Conservation (phyloP, 2,329 filamentous ascomycete genomes). For the Fusarium fujikuroi region DNA sequence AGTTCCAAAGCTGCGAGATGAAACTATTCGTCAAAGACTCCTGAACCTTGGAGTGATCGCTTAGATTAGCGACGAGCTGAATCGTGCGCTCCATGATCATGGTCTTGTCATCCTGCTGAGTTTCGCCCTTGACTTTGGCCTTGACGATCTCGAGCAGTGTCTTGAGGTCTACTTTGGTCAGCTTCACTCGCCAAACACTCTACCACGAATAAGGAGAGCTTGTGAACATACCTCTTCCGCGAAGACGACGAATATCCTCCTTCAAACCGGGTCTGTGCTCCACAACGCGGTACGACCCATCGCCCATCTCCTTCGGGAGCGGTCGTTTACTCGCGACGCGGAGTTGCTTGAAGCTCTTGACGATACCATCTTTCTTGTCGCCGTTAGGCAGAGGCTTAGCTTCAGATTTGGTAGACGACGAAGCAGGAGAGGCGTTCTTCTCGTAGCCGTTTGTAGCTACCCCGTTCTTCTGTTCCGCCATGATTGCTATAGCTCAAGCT, state of each 20-base stretch:
- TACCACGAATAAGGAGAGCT: too few species aligned
- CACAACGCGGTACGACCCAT: conserved; percentile 66
- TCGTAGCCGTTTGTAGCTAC: conserved; percentile 38
- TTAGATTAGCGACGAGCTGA: conserved; percentile 73
- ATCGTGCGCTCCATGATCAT: conserved; percentile 82
- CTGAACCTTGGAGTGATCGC: conserved; percentile 69
- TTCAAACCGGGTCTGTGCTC: conserved; percentile 55
- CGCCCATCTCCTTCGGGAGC: conserved; percentile 69
- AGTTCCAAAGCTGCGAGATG: conserved; percentile 76
- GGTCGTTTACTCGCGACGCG: conserved; percentile 66
- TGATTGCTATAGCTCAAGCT: conserved; percentile 10
- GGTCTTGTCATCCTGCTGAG: conserved; percentile 77
- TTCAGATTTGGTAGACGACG: not conserved
- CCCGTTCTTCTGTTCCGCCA: conserved; percentile 44
- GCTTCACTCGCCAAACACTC: not conserved
- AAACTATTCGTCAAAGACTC: conserved; percentile 73
- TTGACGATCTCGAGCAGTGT: conserved; percentile 71
- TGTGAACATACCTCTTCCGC: conserved; percentile 25
- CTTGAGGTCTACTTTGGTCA: conserved; percentile 63
- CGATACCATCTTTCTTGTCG: conserved; percentile 40
- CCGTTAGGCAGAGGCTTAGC: conserved; percentile 3
- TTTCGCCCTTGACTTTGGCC: conserved; percentile 70
- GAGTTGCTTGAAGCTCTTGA: conserved; percentile 48
- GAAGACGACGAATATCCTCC: conserved; percentile 40
- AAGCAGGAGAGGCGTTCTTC: conserved; percentile 16